Base-by-base conservation (phyloP, 495 filamentous ascomycete genomes). In the Aspergillus ellipticus region DNA sequence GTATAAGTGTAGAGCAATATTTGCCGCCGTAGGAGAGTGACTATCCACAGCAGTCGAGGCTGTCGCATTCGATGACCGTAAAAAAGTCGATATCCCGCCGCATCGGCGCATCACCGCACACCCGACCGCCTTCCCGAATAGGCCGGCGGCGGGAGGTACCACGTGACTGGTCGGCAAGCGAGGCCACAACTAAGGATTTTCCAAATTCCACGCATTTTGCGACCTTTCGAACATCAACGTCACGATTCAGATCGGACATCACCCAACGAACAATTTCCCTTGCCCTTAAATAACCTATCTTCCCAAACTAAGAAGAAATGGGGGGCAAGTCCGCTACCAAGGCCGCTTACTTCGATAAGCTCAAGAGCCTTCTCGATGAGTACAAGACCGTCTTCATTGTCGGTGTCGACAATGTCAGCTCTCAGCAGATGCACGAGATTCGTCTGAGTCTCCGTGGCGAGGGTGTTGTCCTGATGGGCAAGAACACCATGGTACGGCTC, bases 371-470 rank as follows among this genome's bases (percentile, higher is more conserved):
- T 69, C 85, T 96, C 68, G 87, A 96, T 79, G 84, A 89, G 68
- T 96, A 96, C 86, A 82, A 83, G 73, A 89, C 86, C 63, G 87
- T 97, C 81, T 99, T 99, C 89, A 92, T 99, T 72, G 92, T 96
- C 73, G 83, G 83, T 66, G 88, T 95, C 75, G 90, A 95, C 84
- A 95, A 94, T 93, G 89, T 89, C 77, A 89, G 86, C 74, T 99
- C 94, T 53, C 94, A 99, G 86, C 94, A 99, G 86, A 99, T 99
- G 94, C 94, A 99, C 89, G 94, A 99, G 84, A 97, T 97, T 74
- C 88, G 94, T 77, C 79, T 85, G 65, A 77, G 87, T 67, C 85
- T 97, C 73, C 89, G 92, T 75, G 87, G 89, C 37, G 79, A 95
- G 72, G 92, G 83, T 76, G 87, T 96, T 64, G 91, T 97, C 60